These are phyloP conservation scores for Aureobasidium sp. DNA, from an alignment of 2,329 filamentous ascomycete species.

Conservation along the genomic window DNA sequence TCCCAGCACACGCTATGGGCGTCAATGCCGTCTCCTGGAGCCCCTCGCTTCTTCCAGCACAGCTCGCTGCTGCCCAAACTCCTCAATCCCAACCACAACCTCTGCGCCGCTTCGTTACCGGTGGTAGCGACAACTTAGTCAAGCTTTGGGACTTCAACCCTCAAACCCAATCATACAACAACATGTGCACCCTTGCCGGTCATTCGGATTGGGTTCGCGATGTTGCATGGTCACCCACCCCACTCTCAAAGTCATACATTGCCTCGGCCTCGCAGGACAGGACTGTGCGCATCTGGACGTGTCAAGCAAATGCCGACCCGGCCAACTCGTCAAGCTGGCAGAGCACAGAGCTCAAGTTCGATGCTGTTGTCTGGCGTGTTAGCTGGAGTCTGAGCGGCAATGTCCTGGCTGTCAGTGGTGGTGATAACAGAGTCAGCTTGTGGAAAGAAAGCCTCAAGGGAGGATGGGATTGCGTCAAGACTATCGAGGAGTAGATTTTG, in stretches of 20 bases:
- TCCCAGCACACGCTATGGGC: slow-evolving; percentile 85
- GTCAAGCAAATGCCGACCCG: slow-evolving; percentile 32
- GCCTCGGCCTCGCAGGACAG: slow-evolving; percentile 93
- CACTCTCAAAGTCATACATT: slow-evolving; percentile 93
- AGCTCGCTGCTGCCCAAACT: slow-evolving; percentile 63
- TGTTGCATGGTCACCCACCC: slow-evolving; percentile 92
- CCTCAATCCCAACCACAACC: slow-evolving; percentile 33
- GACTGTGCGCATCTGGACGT: slow-evolving; percentile 94
- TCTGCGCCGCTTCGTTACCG: slow-evolving; percentile 82
- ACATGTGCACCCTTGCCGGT: slow-evolving; percentile 58
- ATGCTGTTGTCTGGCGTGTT: slow-evolving; percentile 86
- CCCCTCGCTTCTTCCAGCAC: slow-evolving; percentile 73
- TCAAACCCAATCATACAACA: slow-evolving; percentile 26
- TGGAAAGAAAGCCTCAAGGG: slow-evolving; percentile 98
- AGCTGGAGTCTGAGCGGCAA: slow-evolving; percentile 98
- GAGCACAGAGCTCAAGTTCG: slow-evolving; percentile 77
- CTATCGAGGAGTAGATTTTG: slow-evolving; percentile 56
- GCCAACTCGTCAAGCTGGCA: slow-evolving; percentile 61
- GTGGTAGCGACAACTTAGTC: slow-evolving; percentile 85
- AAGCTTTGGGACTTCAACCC: slow-evolving; percentile 85
- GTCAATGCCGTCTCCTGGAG: slow-evolving; percentile 97
- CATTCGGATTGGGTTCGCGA: slow-evolving; percentile 97
- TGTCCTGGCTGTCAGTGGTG: slow-evolving; percentile 84
- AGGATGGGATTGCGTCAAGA: slow-evolving; percentile 96
- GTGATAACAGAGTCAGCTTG: slow-evolving; percentile 91